phyloP scores from a whole-genome alignment of 2,329 filamentous ascomycete genomes.

The Acrodontium crateriforme region DNA sequence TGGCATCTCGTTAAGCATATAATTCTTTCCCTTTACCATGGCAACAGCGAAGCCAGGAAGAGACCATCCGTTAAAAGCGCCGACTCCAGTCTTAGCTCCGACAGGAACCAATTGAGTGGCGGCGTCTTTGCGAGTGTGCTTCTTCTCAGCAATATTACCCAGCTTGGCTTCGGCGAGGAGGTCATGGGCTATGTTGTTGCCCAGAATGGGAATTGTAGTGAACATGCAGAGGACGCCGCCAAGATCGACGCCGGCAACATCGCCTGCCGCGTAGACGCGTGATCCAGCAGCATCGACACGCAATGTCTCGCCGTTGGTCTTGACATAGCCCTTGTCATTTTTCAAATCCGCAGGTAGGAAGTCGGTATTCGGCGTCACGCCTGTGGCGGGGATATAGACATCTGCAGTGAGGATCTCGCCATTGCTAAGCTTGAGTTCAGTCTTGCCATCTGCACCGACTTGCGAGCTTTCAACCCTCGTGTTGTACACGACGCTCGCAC shows the following conservation, averaged over 20 bases:
- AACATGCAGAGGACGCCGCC: conserved; percentile 30
- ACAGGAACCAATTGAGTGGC: conserved; percentile 22
- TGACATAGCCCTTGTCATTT: conserved; percentile 33
- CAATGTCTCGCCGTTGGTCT: conserved; percentile 31
- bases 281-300: conserved; percentile 32
- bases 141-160: conserved; percentile 13
- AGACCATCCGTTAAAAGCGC: conserved; percentile 20
- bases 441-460: conserved; percentile 26
- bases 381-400: conserved; percentile 39
- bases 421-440: conserved; percentile 30
- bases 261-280: conserved; percentile 36
- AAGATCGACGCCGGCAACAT: conserved; percentile 30
- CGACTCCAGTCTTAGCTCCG: conserved; percentile 21
- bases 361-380: conserved; percentile 37
- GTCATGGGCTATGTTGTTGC: conserved; percentile 35
- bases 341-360: conserved; percentile 36
- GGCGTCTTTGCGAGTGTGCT: conserved; percentile 13
- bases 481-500: conserved; percentile 25
- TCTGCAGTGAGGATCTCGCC: conserved; percentile 36
- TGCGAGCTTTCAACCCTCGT: conserved; percentile 12
- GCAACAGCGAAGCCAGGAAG: conserved; percentile 23
- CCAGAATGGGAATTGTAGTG: conserved; percentile 26
- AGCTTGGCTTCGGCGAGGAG: conserved; percentile 22
- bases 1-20: conserved; percentile 17
- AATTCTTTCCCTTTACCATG: conserved; percentile 24